Conservation (phyloP, 2,329 filamentous ascomycete genomes). For the Lecanicillium sp. region DNA sequence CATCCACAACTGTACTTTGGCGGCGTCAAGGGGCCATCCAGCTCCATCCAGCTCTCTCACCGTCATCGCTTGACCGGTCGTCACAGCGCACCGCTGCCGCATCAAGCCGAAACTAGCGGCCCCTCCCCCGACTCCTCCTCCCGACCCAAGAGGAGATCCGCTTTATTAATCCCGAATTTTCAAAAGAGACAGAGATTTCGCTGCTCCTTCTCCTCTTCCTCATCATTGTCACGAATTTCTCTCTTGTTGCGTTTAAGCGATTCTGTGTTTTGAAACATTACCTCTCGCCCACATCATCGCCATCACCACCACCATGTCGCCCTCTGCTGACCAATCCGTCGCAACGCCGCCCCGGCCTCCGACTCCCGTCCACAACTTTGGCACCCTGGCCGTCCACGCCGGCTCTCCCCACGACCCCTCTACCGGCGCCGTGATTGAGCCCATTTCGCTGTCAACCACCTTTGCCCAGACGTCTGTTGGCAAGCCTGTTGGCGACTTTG, state of each 20-base stretch:
- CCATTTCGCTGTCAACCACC: slow-evolving; percentile 93
- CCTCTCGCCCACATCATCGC: neutral
- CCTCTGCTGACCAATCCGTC: slow-evolving; percentile 40
- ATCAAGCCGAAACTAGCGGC: no score
- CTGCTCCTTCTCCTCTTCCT: neutral
- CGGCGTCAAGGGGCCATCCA: no score
- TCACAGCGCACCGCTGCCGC: no score
- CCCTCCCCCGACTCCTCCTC: neutral
- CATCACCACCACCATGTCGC: slow-evolving; percentile 16
- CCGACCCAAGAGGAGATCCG: no score
- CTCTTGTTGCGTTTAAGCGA: neutral
- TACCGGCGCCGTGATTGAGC: slow-evolving; percentile 91
- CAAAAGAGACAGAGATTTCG: neutral
- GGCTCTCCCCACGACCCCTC: slow-evolving; percentile 82
- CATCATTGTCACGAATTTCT: neutral
- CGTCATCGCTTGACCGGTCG: no score
- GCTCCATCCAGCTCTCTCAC: no score
- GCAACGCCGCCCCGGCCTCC: slow-evolving; percentile 64
- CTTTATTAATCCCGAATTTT: no score
- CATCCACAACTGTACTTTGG: no score
- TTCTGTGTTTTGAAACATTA: slow-evolving; percentile 4
- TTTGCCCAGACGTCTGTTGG: slow-evolving; percentile 89
- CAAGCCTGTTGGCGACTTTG: slow-evolving; percentile 77
- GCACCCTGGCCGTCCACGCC: slow-evolving; percentile 90
- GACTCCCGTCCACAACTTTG: slow-evolving; percentile 73